Conservation (phyloP, 164 flowering plant species). For the Paratinospora sagittata region DNA sequence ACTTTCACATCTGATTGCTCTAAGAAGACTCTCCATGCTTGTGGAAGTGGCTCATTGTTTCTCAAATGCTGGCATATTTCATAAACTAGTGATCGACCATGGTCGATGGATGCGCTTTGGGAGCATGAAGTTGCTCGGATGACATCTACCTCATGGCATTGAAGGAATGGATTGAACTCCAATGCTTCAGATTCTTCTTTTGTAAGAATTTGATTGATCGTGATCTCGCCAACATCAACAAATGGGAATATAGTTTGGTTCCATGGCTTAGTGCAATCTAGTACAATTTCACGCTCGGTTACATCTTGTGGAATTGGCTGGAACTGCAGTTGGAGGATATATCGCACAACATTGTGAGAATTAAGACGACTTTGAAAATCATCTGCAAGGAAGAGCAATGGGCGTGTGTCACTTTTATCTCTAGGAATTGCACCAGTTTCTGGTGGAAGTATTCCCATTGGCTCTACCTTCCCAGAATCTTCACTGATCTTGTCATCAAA, state of each 20-base stretch:
- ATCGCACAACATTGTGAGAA: slow-evolving; percentile 45
- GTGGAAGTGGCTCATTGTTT: slow-evolving; percentile 52
- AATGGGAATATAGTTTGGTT: slow-evolving; percentile 49
- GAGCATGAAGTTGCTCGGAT: slow-evolving; percentile 52
- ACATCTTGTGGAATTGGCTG: slow-evolving; percentile 46
- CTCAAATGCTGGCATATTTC: slow-evolving; percentile 72
- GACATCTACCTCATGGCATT: slow-evolving; percentile 54
- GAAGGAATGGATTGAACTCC: slow-evolving; percentile 62
- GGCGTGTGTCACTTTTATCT: slow-evolving; percentile 44
- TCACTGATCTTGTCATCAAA: slow-evolving; percentile 42
- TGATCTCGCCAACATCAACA: slow-evolving; percentile 51
- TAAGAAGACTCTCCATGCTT: slow-evolving; percentile 58
- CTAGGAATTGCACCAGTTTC: slow-evolving; percentile 82
- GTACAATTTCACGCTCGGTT: slow-evolving; percentile 31
- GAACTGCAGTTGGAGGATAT: slow-evolving; percentile 57
- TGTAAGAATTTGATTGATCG: slow-evolving; percentile 39
- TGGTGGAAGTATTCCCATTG: slow-evolving; percentile 65
- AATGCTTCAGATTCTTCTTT: slow-evolving; percentile 46
- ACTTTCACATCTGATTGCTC: slow-evolving; percentile 65
- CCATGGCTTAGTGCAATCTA: slow-evolving; percentile 83
- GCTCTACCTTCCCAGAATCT: slow-evolving; percentile 62
- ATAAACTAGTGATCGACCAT: slow-evolving; percentile 69
- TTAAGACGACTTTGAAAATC: slow-evolving; percentile 51
- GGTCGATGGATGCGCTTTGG: slow-evolving; percentile 77
- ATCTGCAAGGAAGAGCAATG: slow-evolving; percentile 61